Percentiles rank a stretch among this genome's conserved stretches.
These are phyloP conservation scores for Aspergillus versicolor DNA, from an alignment of 2,329 filamentous ascomycete species.

Conservation along the genomic window DNA sequence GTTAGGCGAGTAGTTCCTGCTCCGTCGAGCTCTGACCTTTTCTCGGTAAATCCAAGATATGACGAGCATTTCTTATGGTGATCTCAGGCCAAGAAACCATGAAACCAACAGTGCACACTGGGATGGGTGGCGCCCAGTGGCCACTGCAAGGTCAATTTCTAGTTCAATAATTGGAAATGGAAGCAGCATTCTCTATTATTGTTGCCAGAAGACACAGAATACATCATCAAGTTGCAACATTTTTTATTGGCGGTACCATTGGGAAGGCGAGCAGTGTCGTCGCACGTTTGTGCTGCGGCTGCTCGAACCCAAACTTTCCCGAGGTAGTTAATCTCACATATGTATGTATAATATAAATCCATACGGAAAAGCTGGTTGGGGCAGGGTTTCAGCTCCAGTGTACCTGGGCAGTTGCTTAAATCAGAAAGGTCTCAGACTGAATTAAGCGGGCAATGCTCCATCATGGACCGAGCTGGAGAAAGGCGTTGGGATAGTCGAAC, in stretches of 20 bases:
- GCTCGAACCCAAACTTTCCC: background rate
- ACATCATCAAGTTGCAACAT: background rate
- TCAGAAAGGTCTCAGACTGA: background rate
- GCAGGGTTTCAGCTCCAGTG: background rate
- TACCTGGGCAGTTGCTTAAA: background rate
- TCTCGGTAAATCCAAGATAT: background rate
- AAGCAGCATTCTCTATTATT: background rate
- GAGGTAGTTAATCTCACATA: background rate
- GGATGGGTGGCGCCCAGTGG: background rate
- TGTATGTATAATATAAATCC: background rate
- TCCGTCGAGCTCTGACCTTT: background rate
- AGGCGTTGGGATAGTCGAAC: background rate
- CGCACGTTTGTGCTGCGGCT: background rate
- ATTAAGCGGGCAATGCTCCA: background rate
- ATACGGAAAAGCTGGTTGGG: background rate
- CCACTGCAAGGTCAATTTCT: background rate
- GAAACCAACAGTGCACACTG: background rate
- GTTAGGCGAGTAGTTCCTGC: background rate
- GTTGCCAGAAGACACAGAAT: background rate
- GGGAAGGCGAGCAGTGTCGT: no score
- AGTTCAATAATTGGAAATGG: background rate
- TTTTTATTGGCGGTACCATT: background rate
- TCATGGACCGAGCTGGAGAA: background rate
- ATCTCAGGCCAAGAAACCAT: slow-evolving; percentile 2
- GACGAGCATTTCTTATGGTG: slow-evolving; percentile 7